Conservation (phyloP, 495 filamentous ascomycete genomes). For the Daldinia childiae region DNA sequence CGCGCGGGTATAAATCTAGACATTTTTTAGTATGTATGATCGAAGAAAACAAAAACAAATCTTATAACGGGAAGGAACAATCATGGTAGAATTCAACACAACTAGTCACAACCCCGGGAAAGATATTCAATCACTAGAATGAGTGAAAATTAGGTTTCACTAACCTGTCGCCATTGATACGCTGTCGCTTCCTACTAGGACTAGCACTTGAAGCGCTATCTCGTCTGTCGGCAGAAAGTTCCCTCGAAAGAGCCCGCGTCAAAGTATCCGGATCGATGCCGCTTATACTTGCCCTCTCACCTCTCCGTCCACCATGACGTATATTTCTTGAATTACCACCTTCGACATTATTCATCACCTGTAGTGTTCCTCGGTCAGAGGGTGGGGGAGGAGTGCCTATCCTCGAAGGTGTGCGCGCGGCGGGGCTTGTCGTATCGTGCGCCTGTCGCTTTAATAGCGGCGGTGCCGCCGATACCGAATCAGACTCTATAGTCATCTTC, state of each 20-base stretch:
- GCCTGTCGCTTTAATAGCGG: constrained; percentile 51
- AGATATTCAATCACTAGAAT: neutral
- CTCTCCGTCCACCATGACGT: constrained; percentile 44
- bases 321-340: constrained; percentile 38
- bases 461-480: constrained; percentile 42
- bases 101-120: neutral
- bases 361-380: constrained; percentile 47
- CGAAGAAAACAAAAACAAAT: neutral
- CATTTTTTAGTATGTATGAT: constrained; percentile 38
- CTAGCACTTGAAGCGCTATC: constrained; percentile 78
- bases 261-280: constrained; percentile 50
- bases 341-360: constrained; percentile 47
- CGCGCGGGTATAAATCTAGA: constrained; percentile 93
- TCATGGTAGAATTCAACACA: neutral
- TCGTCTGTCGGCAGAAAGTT: constrained; percentile 53
- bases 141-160: constrained; percentile 12
- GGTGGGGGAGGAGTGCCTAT: constrained; percentile 53
- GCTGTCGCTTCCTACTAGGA: constrained; percentile 85
- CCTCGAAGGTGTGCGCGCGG: constrained; percentile 47
- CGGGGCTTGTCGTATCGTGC: constrained; percentile 45
- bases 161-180: constrained; percentile 84
- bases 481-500: constrained; percentile 52
- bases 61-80: neutral
- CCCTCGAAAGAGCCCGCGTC: constrained; percentile 47
- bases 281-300: constrained; percentile 40